A percentile compares a stretch with the other conserved stretches of the same genome.
Evolutionary conservation across 2,329 filamentous ascomycete species (phyloP).

Genomic region (Botrytis deweyae): DNA sequence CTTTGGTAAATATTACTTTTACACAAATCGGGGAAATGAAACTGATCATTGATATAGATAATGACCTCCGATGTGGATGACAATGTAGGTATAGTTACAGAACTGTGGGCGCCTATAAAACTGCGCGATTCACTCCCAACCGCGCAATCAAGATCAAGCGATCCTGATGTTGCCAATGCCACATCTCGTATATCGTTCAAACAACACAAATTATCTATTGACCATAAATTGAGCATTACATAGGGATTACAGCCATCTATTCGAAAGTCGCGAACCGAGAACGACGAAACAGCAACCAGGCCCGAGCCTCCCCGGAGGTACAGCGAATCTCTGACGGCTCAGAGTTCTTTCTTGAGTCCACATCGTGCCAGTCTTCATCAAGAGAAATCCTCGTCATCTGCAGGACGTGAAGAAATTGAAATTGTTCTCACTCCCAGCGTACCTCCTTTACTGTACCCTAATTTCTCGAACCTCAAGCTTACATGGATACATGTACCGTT

Average conservation of each 20-base stretch:
- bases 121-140: background rate
- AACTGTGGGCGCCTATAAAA: background rate
- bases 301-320: background rate
- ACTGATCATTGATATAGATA: background rate
- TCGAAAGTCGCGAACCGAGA: background rate
- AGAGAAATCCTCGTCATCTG: background rate
- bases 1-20: background rate
- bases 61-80: background rate
- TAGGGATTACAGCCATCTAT: background rate
- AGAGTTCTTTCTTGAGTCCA: background rate
- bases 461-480: background rate
- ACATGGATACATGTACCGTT: constrained; percentile 8
- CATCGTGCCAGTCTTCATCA: background rate
- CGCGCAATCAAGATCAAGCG: background rate
- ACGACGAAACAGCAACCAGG: background rate
- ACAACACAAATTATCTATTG: background rate
- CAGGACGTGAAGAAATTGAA: background rate
- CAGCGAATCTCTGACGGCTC: background rate
- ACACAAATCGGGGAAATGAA: background rate
- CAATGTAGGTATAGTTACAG: background rate
- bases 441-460: background rate
- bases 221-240: background rate
- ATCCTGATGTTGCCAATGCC: too few relatives aligned
- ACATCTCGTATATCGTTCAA: background rate
- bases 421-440: background rate